Evolutionary conservation across 2,329 filamentous ascomycete species (phyloP).

Genomic region (Harringtonia aguacate): DNA sequence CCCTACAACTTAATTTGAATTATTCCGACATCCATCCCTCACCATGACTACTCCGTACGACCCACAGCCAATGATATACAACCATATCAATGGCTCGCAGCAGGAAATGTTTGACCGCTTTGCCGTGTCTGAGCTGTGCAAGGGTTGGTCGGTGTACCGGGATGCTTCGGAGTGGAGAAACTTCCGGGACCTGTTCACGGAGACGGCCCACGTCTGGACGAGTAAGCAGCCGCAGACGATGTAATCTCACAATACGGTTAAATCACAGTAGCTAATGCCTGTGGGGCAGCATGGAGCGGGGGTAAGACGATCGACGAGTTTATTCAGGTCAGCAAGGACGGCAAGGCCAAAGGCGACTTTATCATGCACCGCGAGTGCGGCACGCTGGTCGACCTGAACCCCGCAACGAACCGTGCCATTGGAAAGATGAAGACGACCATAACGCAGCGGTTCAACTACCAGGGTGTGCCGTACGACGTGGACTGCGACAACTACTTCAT

Average conservation of each 20-base stretch:
- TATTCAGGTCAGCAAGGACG: constrained; percentile 36
- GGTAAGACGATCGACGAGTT: constrained; percentile 31
- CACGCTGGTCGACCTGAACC: constrained; percentile 6
- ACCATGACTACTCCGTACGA: constrained; percentile 20
- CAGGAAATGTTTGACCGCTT: constrained; percentile 32
- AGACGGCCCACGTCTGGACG: constrained; percentile 37
- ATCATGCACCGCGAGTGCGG: constrained; percentile 43
- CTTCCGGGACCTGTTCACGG: constrained; percentile 35
- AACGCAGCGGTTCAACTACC: constrained; percentile 33
- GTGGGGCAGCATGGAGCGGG: constrained; percentile 32
- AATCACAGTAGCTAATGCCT: not conserved
- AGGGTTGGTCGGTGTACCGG: constrained; percentile 42
- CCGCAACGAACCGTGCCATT: constrained; percentile 32
- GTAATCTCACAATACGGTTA: not conserved
- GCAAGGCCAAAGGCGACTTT: constrained; percentile 39
- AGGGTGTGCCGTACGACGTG: constrained; percentile 30
- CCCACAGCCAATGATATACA: constrained; percentile 22
- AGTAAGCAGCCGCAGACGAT: too few relatives aligned
- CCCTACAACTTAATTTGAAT: too few relatives aligned
- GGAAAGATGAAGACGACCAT: constrained; percentile 31
- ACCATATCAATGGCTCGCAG: constrained; percentile 32
- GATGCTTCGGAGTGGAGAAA: constrained; percentile 42
- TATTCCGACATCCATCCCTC: not conserved
- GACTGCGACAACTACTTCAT: constrained; percentile 41
- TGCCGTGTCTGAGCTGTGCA: constrained; percentile 38